Evolutionary conservation across 2,329 filamentous ascomycete genomes (phyloP).

Genomic region (Diplodia seriata): DNA sequence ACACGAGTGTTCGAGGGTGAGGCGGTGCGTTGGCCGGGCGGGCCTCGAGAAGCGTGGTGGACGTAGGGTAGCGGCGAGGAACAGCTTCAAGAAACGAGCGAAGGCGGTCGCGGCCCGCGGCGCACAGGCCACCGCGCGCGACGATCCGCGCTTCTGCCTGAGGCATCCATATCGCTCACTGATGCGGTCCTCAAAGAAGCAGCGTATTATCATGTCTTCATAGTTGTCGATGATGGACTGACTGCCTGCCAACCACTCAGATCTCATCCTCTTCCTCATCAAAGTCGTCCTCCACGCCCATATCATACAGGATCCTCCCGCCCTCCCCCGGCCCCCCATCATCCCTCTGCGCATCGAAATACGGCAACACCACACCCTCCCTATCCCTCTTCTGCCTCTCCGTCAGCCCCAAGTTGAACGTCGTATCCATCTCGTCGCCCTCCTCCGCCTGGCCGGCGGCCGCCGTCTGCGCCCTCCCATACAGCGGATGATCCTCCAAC

Average conservation of each 20-base stretch:
- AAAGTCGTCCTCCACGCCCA: constrained; percentile 96
- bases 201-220: no score
- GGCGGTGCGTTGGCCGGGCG: background rate
- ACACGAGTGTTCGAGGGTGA: background rate
- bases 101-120: background rate
- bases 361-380: constrained; percentile 89
- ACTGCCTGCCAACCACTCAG: background rate
- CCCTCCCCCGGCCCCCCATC: constrained; percentile 73
- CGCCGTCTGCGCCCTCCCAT: constrained; percentile 55
- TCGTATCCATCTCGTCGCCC: constrained; percentile 62
- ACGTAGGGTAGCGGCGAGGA: background rate
- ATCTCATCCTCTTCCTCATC: constrained; percentile 96
- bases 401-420: constrained; percentile 85
- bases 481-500: constrained; percentile 78
- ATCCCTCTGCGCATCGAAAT: constrained; percentile 92
- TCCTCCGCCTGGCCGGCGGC: constrained; percentile 37
- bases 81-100: constrained; percentile 11
- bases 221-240: background rate
- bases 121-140: constrained; percentile 10
- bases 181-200: no score
- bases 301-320: constrained; percentile 93
- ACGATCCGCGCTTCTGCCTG: background rate
- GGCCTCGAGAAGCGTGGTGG: background rate
- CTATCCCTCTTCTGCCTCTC: constrained; percentile 87
- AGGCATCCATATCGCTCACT: background rate